Percentiles rank a stretch among this genome's conserved stretches.
phyloP scores from a whole-genome alignment of 1,284 basidiomycete species.

The Ustilago hordei region DNA sequence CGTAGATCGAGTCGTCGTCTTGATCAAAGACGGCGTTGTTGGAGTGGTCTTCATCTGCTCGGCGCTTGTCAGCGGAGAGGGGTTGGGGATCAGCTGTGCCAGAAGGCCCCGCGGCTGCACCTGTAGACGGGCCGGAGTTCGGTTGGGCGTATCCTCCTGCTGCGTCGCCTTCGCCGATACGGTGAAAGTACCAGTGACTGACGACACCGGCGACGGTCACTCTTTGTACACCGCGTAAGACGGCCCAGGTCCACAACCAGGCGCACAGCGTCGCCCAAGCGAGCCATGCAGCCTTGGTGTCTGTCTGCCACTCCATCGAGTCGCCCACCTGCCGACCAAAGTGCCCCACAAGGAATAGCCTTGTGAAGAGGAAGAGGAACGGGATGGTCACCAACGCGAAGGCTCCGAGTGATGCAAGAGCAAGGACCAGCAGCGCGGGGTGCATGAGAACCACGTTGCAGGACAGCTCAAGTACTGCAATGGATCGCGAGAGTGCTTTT shows the following conservation, averaged over 20 bases:
- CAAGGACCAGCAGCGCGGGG: conserved; percentile 83
- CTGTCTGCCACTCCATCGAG: conserved; percentile 78
- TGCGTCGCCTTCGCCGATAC: conserved; percentile 29
- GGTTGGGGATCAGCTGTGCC: conserved; percentile 9
- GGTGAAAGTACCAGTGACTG: conserved; percentile 89
- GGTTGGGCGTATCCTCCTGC: neutral
- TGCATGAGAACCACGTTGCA: conserved; percentile 82
- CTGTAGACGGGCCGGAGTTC: conserved; percentile 1
- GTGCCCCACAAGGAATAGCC: conserved; percentile 74
- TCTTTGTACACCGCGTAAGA: conserved; percentile 82
- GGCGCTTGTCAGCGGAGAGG: conserved; percentile 35
- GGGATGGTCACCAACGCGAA: conserved; percentile 83
- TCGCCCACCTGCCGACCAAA: conserved; percentile 46
- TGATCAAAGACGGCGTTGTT: conserved; percentile 30
- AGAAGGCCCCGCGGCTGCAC: conserved; percentile 13
- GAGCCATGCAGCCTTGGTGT: conserved; percentile 84
- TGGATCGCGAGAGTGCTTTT: conserved; percentile 75
- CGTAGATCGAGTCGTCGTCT: conserved; percentile 50
- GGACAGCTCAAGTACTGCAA: conserved; percentile 82
- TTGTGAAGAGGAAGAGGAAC: conserved; percentile 81
- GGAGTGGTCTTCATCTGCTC: conserved; percentile 36
- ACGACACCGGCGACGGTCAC: conserved; percentile 85
- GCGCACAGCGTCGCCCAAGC: conserved; percentile 78
- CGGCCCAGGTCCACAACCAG: conserved; percentile 92
- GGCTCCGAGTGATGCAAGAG: conserved; percentile 80